These are phyloP conservation scores for Aegilops sharonensis DNA, from an alignment of 176 grass and related monocot genomes.

Conservation along the genomic window DNA sequence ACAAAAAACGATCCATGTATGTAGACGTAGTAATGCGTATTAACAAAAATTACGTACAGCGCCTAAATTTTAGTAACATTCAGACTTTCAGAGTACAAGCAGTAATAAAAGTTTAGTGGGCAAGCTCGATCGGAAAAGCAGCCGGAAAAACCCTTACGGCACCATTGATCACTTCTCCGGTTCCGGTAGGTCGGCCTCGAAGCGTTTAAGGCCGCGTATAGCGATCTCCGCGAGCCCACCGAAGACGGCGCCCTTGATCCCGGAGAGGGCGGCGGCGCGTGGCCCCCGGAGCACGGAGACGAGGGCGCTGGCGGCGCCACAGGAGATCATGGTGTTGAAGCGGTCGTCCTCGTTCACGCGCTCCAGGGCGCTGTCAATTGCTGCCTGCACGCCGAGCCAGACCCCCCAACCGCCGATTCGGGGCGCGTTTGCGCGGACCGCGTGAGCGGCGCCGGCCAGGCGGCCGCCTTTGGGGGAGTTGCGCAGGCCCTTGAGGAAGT, in stretches of 20 bases:
- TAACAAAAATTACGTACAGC: too few relatives aligned
- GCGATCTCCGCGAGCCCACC: neutral
- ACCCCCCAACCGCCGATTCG: constrained; percentile 23
- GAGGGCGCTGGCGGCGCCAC: neutral
- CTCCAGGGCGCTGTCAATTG: constrained; percentile 61
- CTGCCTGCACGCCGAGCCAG: constrained; percentile 56
- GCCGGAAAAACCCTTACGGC: too few relatives aligned
- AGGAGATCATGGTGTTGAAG: constrained; percentile 64
- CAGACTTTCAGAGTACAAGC: too few relatives aligned
- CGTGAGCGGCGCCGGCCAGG: constrained; percentile 40
- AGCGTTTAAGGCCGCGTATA: neutral
- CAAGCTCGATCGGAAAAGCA: too few relatives aligned
- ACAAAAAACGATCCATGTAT: neutral
- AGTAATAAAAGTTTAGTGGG: too few relatives aligned
- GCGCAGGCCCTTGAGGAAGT: constrained; percentile 57
- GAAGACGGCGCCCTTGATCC: neutral
- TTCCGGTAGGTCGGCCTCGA: neutral
- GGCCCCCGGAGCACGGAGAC: neutral
- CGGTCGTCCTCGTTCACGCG: constrained; percentile 68
- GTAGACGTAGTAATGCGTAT: too few relatives aligned
- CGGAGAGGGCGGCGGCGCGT: neutral
- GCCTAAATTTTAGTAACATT: too few relatives aligned
- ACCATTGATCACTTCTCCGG: too few relatives aligned
- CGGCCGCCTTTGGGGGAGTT: constrained; percentile 58
- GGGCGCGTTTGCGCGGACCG: constrained; percentile 52